Conservation (phyloP, 176 grass and related monocot genomes). For the Eleusine coracana region DNA sequence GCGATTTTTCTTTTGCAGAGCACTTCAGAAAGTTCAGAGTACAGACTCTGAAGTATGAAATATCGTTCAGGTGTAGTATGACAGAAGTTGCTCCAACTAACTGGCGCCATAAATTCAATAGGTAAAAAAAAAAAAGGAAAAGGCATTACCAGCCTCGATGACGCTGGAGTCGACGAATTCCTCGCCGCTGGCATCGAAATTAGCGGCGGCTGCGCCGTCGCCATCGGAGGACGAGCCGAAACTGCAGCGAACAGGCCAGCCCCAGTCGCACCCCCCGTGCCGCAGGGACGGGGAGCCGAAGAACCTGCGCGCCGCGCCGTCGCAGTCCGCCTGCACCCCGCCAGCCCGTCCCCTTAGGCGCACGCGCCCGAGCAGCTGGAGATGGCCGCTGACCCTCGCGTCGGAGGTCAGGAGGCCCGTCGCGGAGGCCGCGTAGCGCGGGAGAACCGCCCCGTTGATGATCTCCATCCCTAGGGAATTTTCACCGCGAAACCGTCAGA, state of each 20-base stretch:
- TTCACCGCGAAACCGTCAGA: neutral
- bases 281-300: slow-evolving; percentile 26
- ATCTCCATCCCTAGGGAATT: slow-evolving; percentile 48
- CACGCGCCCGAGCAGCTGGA: slow-evolving; percentile 43
- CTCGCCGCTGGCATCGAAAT: slow-evolving; percentile 80
- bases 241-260: slow-evolving; percentile 54
- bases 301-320: slow-evolving; percentile 42
- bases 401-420: slow-evolving; percentile 36
- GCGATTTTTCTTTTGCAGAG: neutral
- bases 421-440: slow-evolving; percentile 31
- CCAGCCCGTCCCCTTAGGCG: slow-evolving; percentile 41
- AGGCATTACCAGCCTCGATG: slow-evolving; percentile 76
- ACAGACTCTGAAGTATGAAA: neutral
- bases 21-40: neutral
- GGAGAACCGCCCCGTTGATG: slow-evolving; percentile 61
- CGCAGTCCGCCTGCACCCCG: slow-evolving; percentile 39
- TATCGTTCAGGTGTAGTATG: neutral
- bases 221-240: slow-evolving; percentile 78
- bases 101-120: neutral
- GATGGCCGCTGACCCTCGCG: slow-evolving; percentile 41
- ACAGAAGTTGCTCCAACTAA: neutral
- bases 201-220: slow-evolving; percentile 63
- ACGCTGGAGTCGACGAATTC: slow-evolving; percentile 88
- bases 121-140: neutral
- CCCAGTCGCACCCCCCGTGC: slow-evolving; percentile 42